phyloP scores from a whole-genome alignment of 306 rosid genomes.

The Luffa acutangula region DNA sequence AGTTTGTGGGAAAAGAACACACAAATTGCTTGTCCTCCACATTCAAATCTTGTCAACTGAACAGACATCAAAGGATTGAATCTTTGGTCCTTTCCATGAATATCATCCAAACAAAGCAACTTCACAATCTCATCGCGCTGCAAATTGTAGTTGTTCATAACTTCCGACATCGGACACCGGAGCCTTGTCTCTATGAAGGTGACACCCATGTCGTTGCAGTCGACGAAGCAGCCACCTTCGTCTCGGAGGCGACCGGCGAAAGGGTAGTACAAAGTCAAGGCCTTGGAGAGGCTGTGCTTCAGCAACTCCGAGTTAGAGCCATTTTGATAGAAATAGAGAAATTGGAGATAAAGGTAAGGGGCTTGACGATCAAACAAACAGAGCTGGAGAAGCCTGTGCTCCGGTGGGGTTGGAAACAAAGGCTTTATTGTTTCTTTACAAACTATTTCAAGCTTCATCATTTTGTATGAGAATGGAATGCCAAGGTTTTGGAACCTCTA shows the following conservation, averaged over 20 bases:
- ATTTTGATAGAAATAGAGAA: too few relatives aligned
- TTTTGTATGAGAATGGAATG: too few relatives aligned
- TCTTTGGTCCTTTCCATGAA: not conserved
- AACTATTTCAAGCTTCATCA: too few relatives aligned
- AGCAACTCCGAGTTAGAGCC: slow-evolving; percentile 15
- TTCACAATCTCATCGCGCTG: not conserved
- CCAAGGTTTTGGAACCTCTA: too few relatives aligned
- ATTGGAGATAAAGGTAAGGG: too few relatives aligned
- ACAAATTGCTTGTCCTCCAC: slow-evolving; percentile 34
- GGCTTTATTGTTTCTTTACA: too few relatives aligned
- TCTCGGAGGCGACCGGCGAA: not conserved
- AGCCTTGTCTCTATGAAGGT: slow-evolving; percentile 18
- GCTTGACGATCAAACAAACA: too few relatives aligned
- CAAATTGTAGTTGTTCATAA: not conserved
- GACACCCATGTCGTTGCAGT: slow-evolving; percentile 33
- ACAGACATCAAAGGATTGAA: slow-evolving; percentile 6
- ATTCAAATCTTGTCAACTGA: slow-evolving; percentile 31
- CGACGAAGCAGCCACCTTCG: not conserved
- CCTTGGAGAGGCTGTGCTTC: slow-evolving; percentile 28
- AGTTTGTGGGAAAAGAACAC: slow-evolving; percentile 42
- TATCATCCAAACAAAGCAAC: not conserved
- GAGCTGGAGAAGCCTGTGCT: too few relatives aligned
- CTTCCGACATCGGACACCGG: not conserved
- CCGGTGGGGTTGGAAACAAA: too few relatives aligned
- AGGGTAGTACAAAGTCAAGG: slow-evolving; percentile 35